Evolutionary conservation across 2,329 filamentous ascomycete genomes (phyloP).

Genomic region (Fusarium metavorans): DNA sequence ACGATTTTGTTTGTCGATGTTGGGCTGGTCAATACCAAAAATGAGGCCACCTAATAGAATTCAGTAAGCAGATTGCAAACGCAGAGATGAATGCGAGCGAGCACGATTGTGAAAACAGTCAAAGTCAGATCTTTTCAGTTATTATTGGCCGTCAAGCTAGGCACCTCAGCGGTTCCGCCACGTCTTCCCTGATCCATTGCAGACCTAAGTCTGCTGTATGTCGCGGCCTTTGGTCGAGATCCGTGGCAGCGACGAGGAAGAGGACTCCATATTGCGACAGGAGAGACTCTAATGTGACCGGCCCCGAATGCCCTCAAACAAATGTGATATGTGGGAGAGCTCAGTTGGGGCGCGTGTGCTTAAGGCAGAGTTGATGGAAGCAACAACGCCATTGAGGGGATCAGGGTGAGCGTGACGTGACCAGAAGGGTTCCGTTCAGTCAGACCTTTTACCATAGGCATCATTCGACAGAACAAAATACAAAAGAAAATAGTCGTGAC

Average conservation of each 20-base stretch:
- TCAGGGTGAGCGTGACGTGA: constrained; percentile 50
- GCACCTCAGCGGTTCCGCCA: constrained; percentile 63
- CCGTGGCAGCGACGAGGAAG: constrained; percentile 58
- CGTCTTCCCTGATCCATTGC: constrained; percentile 28
- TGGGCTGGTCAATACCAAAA: background rate
- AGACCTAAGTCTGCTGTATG: constrained; percentile 54
- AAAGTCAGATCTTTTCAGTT: constrained; percentile 84
- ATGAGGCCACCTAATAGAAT: constrained; percentile 2
- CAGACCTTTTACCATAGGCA: constrained; percentile 76
- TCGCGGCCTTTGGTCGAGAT: constrained; percentile 71
- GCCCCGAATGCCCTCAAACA: constrained; percentile 33
- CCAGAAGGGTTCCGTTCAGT: constrained; percentile 63
- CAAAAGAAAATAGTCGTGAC: constrained; percentile 12
- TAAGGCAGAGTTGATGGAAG: constrained; percentile 25
- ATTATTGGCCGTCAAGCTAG: constrained; percentile 63
- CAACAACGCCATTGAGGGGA: constrained; percentile 25
- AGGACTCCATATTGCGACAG: constrained; percentile 66
- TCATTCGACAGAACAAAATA: constrained; percentile 55
- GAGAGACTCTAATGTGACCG: constrained; percentile 30
- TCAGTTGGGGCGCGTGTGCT: constrained; percentile 18
- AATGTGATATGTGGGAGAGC: constrained; percentile 21
- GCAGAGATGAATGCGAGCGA: background rate
- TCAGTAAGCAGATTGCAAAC: constrained; percentile 15
- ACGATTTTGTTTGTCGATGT: background rate
- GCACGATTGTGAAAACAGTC: constrained; percentile 10